Evolutionary conservation across 805 yeast species (phyloP).

Genomic region (Metschnikowia arizonensis): DNA sequence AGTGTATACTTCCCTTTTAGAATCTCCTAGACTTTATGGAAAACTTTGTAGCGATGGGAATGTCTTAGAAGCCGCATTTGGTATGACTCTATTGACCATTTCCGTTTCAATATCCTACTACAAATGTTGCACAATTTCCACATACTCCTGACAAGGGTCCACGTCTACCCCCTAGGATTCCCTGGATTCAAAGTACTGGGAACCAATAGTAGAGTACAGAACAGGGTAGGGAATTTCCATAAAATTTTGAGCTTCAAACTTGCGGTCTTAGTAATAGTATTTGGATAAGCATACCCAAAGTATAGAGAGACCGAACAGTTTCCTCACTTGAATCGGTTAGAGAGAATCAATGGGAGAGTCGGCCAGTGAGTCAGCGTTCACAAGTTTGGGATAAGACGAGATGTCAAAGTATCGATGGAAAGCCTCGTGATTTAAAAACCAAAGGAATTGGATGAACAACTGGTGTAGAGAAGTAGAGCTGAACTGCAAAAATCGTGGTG

Average conservation of each 20-base stretch:
- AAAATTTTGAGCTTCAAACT: slow-evolving; percentile 12
- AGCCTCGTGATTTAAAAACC: slow-evolving; percentile 43
- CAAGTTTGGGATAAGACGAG: slow-evolving; percentile 21
- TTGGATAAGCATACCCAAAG: slow-evolving; percentile 23
- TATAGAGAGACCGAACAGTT: slow-evolving; percentile 16
- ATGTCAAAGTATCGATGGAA: slow-evolving; percentile 35
- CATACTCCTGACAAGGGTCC: too few species aligned
- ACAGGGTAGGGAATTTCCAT: too few species aligned
- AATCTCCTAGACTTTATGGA: too few species aligned
- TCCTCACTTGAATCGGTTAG: background rate
- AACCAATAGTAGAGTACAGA: too few species aligned
- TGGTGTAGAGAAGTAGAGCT: slow-evolving; percentile 42
- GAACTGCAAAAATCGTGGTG: slow-evolving; percentile 29
- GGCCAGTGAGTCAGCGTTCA: slow-evolving; percentile 17
- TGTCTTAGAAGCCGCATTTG: too few species aligned
- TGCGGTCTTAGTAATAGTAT: slow-evolving; percentile 18
- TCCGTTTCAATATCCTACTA: too few species aligned
- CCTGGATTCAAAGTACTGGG: too few species aligned
- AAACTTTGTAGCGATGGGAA: too few species aligned
- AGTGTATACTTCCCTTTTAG: too few species aligned
- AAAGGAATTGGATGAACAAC: slow-evolving; percentile 21
- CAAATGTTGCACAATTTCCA: too few species aligned
- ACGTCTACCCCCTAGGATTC: too few species aligned
- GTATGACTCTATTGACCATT: too few species aligned
- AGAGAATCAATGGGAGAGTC: slow-evolving; percentile 4